Evolutionary conservation across 2,329 filamentous ascomycete species (phyloP).

Genomic region (Fusarium miscanthi): DNA sequence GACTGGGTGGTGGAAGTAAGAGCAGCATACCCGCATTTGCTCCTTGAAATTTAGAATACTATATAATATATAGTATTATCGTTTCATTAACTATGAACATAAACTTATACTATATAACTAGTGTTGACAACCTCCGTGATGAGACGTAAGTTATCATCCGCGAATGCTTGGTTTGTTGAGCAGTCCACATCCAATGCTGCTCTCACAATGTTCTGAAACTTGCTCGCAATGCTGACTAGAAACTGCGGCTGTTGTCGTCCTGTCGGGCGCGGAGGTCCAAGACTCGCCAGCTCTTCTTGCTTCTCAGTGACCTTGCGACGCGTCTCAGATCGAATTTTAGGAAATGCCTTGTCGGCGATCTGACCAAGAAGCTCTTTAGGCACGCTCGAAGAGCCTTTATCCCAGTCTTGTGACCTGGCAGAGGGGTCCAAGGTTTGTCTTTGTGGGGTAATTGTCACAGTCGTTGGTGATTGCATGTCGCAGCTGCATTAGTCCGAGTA

Average conservation of each 20-base stretch:
- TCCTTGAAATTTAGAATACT: no score
- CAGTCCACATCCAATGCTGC: background rate
- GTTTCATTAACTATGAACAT: no score
- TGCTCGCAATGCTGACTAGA: background rate
- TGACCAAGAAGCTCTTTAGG: background rate
- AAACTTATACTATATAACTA: no score
- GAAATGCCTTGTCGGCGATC: background rate
- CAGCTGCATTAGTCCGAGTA: background rate
- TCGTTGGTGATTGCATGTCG: background rate
- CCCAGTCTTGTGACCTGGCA: background rate
- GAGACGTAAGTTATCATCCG: background rate
- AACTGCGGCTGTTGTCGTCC: background rate
- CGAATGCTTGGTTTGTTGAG: background rate
- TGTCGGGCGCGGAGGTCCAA: background rate
- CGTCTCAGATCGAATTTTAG: background rate
- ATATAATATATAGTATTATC: no score
- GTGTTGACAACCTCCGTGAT: background rate
- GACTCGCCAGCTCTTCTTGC: background rate
- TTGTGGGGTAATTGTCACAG: background rate
- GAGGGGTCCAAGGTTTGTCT: background rate
- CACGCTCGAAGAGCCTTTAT: background rate
- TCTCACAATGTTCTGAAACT: background rate
- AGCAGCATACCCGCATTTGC: background rate
- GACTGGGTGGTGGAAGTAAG: background rate
- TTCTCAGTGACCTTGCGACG: background rate